Conservation (phyloP, 1,284 basidiomycete species). For the Ganoderma multipileum region DNA sequence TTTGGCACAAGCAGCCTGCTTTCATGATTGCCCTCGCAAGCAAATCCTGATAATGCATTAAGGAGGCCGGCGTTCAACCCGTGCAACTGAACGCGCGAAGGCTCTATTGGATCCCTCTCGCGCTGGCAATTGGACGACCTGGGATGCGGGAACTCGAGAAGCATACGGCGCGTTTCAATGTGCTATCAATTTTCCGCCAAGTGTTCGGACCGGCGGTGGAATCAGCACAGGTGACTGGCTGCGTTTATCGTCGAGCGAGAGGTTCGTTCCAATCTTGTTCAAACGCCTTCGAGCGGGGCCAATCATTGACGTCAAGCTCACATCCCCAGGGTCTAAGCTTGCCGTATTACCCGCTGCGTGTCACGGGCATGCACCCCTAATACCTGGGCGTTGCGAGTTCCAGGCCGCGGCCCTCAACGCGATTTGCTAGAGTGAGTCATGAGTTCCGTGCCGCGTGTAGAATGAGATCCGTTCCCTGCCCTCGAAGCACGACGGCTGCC, state of each 20-base stretch:
- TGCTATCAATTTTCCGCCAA: not conserved
- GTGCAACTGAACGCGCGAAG: not conserved
- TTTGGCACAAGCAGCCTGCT: not conserved
- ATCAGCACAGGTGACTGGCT: slow-evolving; percentile 21
- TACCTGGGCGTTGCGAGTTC: not conserved
- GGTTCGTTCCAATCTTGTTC: slow-evolving; percentile 19
- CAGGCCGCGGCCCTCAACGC: not conserved
- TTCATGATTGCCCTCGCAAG: not conserved
- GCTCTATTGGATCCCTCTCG: not conserved
- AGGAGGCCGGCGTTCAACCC: too few species aligned
- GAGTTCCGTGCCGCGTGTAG: slow-evolving; percentile 18
- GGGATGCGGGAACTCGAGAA: slow-evolving; percentile 9
- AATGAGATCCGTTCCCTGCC: not conserved
- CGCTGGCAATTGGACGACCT: not conserved
- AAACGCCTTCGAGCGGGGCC: slow-evolving; percentile 10
- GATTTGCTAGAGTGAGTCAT: slow-evolving; percentile 11
- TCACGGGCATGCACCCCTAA: slow-evolving; percentile 17
- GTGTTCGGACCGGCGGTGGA: slow-evolving; percentile 2
- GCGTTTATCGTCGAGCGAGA: slow-evolving; percentile 9
- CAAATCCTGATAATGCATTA: not conserved
- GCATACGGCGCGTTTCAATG: slow-evolving; percentile 3
- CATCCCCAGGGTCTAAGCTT: slow-evolving; percentile 8
- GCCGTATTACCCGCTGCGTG: not conserved
- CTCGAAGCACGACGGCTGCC: not conserved
- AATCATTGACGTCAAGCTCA: slow-evolving; percentile 34